Conservation (phyloP, 2,329 filamentous ascomycete species). For the Trichophyton benhamiae region DNA sequence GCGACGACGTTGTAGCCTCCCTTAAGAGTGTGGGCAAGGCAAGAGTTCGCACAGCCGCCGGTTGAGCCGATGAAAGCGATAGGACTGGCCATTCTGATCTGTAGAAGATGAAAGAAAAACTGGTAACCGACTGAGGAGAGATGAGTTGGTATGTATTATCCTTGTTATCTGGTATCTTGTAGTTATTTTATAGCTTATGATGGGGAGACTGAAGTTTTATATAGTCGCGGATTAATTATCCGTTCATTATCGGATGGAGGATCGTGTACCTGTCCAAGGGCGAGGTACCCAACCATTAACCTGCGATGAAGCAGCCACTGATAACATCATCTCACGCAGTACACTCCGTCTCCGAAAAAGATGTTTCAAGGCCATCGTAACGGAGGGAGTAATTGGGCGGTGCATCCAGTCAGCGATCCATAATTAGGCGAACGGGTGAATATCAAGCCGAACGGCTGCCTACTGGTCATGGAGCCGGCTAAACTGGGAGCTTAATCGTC, state of each 20-base stretch:
- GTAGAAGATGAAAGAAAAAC: not conserved
- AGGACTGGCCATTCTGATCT: not conserved
- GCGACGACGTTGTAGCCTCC: slow-evolving; percentile 36
- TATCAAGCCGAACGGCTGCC: not conserved
- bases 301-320: not conserved
- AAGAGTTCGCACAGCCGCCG: slow-evolving; percentile 35
- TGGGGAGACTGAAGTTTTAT: not conserved
- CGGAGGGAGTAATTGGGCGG: not conserved
- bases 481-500: no score
- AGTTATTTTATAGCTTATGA: not conserved
- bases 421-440: not conserved
- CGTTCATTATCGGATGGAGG: not conserved
- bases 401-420: not conserved
- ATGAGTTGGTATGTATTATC: not conserved
- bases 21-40: slow-evolving; percentile 34
- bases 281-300: not conserved
- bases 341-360: not conserved
- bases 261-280: not conserved
- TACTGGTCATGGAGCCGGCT: no score
- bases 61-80: slow-evolving; percentile 44
- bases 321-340: not conserved
- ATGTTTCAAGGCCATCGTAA: not conserved
- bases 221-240: not conserved
- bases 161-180: not conserved
- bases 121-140: no score